Conservation (phyloP, 257 asterid genomes). For the Nicotiana sylvestris region DNA sequence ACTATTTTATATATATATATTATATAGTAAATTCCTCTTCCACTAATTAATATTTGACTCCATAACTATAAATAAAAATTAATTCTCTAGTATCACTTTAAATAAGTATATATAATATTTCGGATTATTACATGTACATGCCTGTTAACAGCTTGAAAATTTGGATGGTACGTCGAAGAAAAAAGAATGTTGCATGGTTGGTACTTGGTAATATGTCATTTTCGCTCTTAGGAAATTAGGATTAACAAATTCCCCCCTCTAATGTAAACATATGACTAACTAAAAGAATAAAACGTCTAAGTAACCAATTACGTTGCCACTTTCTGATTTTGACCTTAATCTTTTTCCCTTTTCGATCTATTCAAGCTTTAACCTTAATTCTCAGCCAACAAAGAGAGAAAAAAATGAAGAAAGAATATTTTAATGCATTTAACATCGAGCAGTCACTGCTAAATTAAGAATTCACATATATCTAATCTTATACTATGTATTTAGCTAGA, state of each 20-base stretch:
- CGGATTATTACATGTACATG: not conserved
- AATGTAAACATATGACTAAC: not conserved
- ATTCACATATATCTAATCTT: not conserved
- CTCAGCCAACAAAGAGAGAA: not conserved
- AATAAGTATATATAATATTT: too few relatives aligned
- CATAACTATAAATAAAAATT: too few relatives aligned
- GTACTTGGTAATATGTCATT: not conserved
- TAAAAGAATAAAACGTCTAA: not conserved
- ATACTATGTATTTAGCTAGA: not conserved
- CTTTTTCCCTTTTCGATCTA: not conserved
- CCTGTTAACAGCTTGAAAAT: not conserved
- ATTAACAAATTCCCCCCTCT: not conserved
- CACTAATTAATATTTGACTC: too few relatives aligned
- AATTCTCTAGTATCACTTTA: too few relatives aligned
- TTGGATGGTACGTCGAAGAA: not conserved
- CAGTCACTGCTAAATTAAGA: not conserved
- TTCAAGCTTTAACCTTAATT: not conserved
- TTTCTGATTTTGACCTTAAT: not conserved
- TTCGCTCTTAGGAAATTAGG: not conserved
- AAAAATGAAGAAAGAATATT: not conserved
- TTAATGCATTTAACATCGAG: not conserved
- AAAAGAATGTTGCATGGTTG: not conserved
- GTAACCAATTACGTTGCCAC: not conserved
- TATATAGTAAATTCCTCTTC: too few relatives aligned
- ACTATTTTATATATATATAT: too few relatives aligned